phyloP scores from a whole-genome alignment of 2,329 filamentous ascomycete species.

The Monosporascus sp. region DNA sequence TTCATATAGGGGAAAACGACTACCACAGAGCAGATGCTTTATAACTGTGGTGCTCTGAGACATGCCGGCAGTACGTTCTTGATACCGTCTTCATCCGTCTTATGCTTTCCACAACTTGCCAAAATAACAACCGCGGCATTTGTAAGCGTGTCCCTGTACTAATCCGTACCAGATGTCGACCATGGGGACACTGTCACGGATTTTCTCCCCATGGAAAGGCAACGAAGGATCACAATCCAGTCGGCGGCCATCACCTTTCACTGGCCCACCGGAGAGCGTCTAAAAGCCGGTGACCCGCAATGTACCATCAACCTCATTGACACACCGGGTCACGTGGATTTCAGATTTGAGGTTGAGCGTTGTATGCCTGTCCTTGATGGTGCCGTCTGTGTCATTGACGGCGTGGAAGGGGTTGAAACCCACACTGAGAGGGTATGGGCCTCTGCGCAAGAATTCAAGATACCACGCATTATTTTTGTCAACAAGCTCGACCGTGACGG shows the following conservation, averaged over 20 bases:
- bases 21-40: constrained; percentile 98
- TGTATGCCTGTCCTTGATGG: constrained; percentile 85
- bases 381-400: constrained; percentile 88
- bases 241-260: constrained; percentile 93
- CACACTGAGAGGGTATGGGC: constrained; percentile 96
- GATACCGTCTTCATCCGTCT: not conserved
- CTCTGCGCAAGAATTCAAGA: constrained; percentile 78
- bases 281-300: constrained; percentile 12
- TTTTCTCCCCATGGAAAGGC: constrained; percentile 87
- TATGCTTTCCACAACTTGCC: constrained; percentile 1
- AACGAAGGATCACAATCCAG: constrained; percentile 94
- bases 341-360: constrained; percentile 91
- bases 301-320: constrained; percentile 83
- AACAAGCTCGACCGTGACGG: constrained; percentile 85
- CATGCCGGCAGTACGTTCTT: constrained; percentile 63
- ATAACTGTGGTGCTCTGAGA: constrained; percentile 85
- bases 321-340: constrained; percentile 94
- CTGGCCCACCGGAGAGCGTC: constrained; percentile 61
- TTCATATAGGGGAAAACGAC: constrained; percentile 76
- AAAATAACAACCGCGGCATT: not conserved
- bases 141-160: not conserved
- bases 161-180: constrained; percentile 64
- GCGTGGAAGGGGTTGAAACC: constrained; percentile 89
- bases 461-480: constrained; percentile 76
- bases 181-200: constrained; percentile 96